Evolutionary conservation across 805 yeast genomes (phyloP), one percentile per base, ranked within the genome.

Genomic region (Hanseniaspora occidentalis): DNA sequence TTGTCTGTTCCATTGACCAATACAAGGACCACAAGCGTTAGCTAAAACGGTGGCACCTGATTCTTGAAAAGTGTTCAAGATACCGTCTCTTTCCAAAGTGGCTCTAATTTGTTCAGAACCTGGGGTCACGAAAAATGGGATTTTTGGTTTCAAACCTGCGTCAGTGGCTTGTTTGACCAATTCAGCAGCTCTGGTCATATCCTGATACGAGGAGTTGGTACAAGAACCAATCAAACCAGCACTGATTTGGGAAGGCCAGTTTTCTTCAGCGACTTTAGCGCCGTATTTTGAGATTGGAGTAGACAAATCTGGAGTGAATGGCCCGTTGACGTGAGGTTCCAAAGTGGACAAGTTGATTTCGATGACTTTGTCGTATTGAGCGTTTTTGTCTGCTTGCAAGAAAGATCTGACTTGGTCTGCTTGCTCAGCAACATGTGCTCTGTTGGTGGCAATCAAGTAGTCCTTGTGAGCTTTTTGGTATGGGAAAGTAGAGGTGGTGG

Each of bases 21-120:
- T 89, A 70, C 98, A 89, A 56, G 97, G 98, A 51, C 98, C 98
- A 73, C 98, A 89, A 17, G 98, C 98, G 62, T 89, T 89, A 41
- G 97, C 96, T 52, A 89, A 72, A 35, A 89, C 95, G 44, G 75
- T 71, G 51, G 95, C 98, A 45, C 97, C 97, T 53, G 78, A 80
- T 41, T 80, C 76, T 61, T 79, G 78, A 61, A 89, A 86, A 34
- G 79, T 76, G 36, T 79, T 70, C 46, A 83, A 75, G 56, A 82
- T 75, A 44, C 97, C 97, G 62, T 89, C 98, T 65, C 96, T 78
- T 61, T 83, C 95, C 53, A 89, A 77, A 39, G 98, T 89, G 40
- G 97, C 97, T 65, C 97, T 77, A 53, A 89, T 85, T 67, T 86
- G 96, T 67, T 92, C 98, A 39, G 96, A 85, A 58, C 98, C 98